Evolutionary conservation across 208 protist genomes (phyloP), one percentile per base, ranked within the genome.

Genomic region (Herpetomonas tarakana): DNA sequence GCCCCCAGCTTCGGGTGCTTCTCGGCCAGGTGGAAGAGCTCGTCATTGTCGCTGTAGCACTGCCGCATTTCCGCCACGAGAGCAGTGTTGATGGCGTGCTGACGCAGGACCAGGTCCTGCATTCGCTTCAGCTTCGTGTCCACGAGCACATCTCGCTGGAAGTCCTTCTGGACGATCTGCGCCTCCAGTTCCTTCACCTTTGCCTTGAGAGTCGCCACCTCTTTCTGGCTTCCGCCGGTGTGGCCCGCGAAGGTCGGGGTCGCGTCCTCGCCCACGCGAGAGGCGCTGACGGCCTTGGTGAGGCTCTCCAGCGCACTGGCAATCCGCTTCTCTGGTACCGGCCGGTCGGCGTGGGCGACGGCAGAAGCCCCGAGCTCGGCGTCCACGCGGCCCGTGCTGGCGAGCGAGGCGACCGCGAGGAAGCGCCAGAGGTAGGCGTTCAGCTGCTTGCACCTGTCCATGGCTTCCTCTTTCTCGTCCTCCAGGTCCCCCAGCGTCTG

Each of bases 101-200:
- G 69, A 3, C 74, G 68, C 27, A 94, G 56, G 25, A 80, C 77
- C 19, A 94, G 70, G 3, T 81, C 82, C 46, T 94, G 88, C 62
- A 94, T 92, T 25, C 88, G 76, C 67, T 92, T 91, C 60, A 94
- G 67, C 65, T 94, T 94, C 7, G 76, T 77, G 62, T 94, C 88
- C 2, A 94, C 58, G 30, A 92, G 88, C 11, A 92, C 71, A 52
- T 94, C 88, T 1, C 88, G 64, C 68, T 90, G 79, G 3, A 83
- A 76, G 57, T 91, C 84, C 62, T 79, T 83, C 14, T 69, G 57
- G 12, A 77, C 38, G 22, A 91, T 65, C 46, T 79, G 62, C 50
- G 66, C 57, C 71, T 87, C 69, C 45, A 83, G 56, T 12, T 56
- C 62, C 28, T 6, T 6, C 51, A 21, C 28, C 51, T 12, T 28